Conservation (phyloP, 1,139 yeast genomes). For the Yamadazyma buinensis region DNA sequence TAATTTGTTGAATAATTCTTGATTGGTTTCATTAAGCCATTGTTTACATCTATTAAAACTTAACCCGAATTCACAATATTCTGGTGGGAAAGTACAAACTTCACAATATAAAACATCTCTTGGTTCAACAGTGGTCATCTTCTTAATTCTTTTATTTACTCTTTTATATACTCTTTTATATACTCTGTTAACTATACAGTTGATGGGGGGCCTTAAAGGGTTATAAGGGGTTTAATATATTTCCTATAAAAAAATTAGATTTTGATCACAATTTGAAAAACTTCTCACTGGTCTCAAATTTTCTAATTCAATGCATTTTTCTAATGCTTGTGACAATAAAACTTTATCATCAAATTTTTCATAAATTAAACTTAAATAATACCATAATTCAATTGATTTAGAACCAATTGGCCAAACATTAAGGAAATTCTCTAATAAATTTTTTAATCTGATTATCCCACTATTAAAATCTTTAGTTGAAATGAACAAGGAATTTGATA, state of each 20-base stretch:
- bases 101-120: constrained; percentile 67
- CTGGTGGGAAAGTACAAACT: constrained; percentile 84
- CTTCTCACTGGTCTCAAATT: constrained; percentile 62
- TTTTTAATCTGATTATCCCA: constrained; percentile 62
- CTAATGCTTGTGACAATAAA: constrained; percentile 50
- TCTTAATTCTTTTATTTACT: no score
- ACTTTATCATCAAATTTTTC: constrained; percentile 57
- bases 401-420: constrained; percentile 52
- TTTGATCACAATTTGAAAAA: constrained; percentile 13
- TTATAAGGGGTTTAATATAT: no score
- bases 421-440: constrained; percentile 51
- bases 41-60: constrained; percentile 76
- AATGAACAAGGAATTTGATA: constrained; percentile 32
- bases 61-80: constrained; percentile 91
- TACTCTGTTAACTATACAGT: no score
- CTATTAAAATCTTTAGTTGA: constrained; percentile 55
- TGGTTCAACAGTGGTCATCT: constrained; percentile 33
- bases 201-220: no score
- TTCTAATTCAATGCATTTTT: constrained; percentile 68
- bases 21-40: constrained; percentile 66
- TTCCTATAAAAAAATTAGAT: constrained; percentile 6
- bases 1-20: constrained; percentile 52
- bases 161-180: no score
- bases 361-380: constrained; percentile 61
- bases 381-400: constrained; percentile 69